Evolutionary conservation across 2,329 filamentous ascomycete genomes (phyloP), one percentile per base, ranked within the genome.

Genomic region (Aspergillus bombycis): DNA sequence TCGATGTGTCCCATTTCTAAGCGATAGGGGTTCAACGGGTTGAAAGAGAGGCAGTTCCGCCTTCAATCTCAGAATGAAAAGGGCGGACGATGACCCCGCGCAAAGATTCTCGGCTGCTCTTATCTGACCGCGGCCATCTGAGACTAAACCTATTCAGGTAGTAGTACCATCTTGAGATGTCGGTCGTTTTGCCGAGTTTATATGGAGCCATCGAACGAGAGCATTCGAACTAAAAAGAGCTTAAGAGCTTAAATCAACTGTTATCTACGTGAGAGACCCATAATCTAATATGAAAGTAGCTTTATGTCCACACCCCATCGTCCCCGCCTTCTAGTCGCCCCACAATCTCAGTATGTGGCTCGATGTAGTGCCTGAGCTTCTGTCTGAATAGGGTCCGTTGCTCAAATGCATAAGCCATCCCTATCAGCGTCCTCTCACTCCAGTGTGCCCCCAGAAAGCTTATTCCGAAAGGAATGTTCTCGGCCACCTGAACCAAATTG

Each of bases 361-460:
- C 69, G 12, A 86, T 68, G 65, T 83, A 83, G 34, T 84, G 82
- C 74, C 80, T 77, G 1, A 85, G 76, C 64, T 79, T 80, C 46
- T 75, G 69, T 56, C 86, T 77, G 12, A 82, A 78, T 69, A 77
- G 74, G 3, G 84, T 89, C 66, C 81, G 78, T 78, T 90, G 86
- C 79, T 92, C 89, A 75, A 87, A 91, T 4, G 87, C 88, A 79
- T 89, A 91, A 8, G 88, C 89, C 71, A 88, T 83, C 0, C 85
- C 86, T 62, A 92, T 85, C 67, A 92, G 70, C 34, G 76, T 81
- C 69, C 84, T 85, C 74, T 92, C 89, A 41, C 81, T 85, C 79
- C 86, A 92, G 56, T 81, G 82, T 3, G 76, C 75, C 0, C 88
- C 90, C 53, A 90, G 77, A 68, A 91, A 91, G 9, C 82, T 82